Evolutionary conservation across 2,329 filamentous ascomycete species (phyloP).

Genomic region (Cercospora citrullina): DNA sequence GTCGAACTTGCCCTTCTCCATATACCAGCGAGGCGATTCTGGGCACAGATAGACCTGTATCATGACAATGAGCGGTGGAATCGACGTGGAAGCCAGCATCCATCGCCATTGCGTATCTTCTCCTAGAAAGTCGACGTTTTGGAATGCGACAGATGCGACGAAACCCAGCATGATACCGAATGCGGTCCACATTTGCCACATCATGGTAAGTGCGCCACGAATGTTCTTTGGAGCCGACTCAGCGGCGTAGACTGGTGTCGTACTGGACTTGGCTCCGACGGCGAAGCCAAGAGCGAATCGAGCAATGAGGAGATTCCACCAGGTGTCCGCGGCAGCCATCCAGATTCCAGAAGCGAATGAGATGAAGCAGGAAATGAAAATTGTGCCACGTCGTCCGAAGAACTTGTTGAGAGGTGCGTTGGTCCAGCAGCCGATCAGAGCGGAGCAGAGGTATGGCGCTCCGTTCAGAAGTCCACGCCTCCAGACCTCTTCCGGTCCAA

Average conservation of each 20-base stretch:
- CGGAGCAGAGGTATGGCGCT: constrained; percentile 66
- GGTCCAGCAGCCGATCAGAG: constrained; percentile 70
- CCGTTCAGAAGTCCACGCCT: constrained; percentile 59
- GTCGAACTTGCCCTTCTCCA: constrained; percentile 42
- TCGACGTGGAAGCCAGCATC: constrained; percentile 43
- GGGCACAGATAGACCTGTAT: constrained; percentile 45
- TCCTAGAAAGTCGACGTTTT: constrained; percentile 32
- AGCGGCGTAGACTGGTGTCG: constrained; percentile 47
- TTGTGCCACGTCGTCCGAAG: constrained; percentile 71
- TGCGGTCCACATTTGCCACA: constrained; percentile 47
- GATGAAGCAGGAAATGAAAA: constrained; percentile 74
- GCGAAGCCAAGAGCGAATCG: constrained; percentile 69
- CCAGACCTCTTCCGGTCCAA: constrained; percentile 27
- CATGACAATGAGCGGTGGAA: constrained; percentile 38
- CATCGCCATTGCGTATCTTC: constrained; percentile 32
- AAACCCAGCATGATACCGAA: constrained; percentile 51
- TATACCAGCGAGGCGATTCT: constrained; percentile 43
- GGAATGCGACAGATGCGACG: constrained; percentile 44
- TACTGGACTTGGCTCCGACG: constrained; percentile 35
- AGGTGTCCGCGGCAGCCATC: constrained; percentile 67
- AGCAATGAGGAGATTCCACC: constrained; percentile 69
- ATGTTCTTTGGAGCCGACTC: constrained; percentile 43
- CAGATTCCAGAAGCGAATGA: constrained; percentile 60
- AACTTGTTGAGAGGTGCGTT: constrained; percentile 69
- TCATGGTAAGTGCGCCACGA: constrained; percentile 49